Conservation (phyloP, 305 asterid species). For the Fraxinus baroniana region DNA sequence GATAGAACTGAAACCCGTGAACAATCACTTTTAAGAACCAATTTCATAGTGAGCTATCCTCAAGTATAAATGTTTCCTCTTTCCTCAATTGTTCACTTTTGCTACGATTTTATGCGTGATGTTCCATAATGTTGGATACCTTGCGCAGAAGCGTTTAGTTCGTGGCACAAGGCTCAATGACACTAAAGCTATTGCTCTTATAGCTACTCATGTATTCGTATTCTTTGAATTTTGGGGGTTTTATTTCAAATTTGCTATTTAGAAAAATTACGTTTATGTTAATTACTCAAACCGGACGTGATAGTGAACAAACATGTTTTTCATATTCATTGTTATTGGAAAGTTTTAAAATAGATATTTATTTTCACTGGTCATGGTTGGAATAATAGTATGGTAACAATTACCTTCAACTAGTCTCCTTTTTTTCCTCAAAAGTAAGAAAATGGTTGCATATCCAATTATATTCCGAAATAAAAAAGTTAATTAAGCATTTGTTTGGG, state of each 20-base stretch:
- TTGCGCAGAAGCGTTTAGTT: slow-evolving; percentile 91
- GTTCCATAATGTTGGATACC: slow-evolving; percentile 82
- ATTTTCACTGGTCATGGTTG: neutral
- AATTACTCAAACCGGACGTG: neutral
- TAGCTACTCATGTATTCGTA: slow-evolving; percentile 57
- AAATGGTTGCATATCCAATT: neutral
- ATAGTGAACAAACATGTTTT: neutral
- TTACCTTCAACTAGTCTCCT: no score
- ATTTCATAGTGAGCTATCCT: no score
- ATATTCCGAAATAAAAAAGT: no score
- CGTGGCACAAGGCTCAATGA: slow-evolving; percentile 83
- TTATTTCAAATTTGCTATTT: neutral
- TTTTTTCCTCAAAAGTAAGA: no score
- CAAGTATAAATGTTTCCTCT: no score
- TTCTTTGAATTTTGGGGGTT: neutral
- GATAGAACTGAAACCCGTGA: no score
- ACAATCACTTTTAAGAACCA: no score
- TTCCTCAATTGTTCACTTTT: no score
- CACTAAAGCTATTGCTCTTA: slow-evolving; percentile 78
- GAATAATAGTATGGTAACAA: neutral
- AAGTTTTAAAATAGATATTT: neutral
- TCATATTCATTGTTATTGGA: neutral
- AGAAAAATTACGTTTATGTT: neutral
- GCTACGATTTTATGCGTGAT: slow-evolving; percentile 29
- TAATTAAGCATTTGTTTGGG: no score